Conservation (phyloP, 805 yeast genomes). For the Wickerhamomyces bisporus region DNA sequence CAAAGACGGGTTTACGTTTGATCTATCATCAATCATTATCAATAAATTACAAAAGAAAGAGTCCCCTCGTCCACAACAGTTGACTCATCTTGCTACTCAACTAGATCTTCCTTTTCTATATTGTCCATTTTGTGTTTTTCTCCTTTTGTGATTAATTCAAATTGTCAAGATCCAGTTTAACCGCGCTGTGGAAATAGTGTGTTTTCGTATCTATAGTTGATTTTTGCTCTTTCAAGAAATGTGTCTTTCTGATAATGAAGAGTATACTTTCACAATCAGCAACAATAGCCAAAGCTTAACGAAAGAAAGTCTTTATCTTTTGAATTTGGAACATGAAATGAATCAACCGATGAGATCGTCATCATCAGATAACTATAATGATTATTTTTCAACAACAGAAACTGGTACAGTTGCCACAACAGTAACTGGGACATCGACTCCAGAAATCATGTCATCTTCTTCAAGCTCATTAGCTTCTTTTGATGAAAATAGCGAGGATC, state of each 20-base stretch:
- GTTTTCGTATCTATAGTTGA: too few relatives aligned
- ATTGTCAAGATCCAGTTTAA: too few relatives aligned
- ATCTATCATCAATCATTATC: too few relatives aligned
- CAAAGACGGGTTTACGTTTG: too few relatives aligned
- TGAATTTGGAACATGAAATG: slow-evolving; percentile 3
- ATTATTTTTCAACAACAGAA: background rate
- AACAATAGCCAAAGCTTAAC: slow-evolving; percentile 1
- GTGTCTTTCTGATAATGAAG: background rate
- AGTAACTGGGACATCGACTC: slow-evolving; percentile 1
- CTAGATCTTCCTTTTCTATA: too few relatives aligned
- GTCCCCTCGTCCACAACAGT: too few relatives aligned
- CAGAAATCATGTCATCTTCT: slow-evolving; percentile 7
- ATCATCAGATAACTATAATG: background rate
- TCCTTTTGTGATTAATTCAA: too few relatives aligned
- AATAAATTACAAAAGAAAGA: too few relatives aligned
- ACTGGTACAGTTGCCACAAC: background rate
- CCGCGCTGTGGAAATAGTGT: too few relatives aligned
- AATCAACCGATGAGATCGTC: too few relatives aligned
- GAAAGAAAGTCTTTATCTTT: slow-evolving; percentile 6
- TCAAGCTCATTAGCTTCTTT: slow-evolving; percentile 19
- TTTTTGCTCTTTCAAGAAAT: background rate
- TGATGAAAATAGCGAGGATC: slow-evolving; percentile 17
- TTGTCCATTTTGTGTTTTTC: too few relatives aligned
- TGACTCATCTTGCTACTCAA: too few relatives aligned
- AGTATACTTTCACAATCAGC: background rate